These are phyloP conservation scores for Glycine latifolia DNA, from an alignment of 306 rosid genomes.

Conservation along the genomic window DNA sequence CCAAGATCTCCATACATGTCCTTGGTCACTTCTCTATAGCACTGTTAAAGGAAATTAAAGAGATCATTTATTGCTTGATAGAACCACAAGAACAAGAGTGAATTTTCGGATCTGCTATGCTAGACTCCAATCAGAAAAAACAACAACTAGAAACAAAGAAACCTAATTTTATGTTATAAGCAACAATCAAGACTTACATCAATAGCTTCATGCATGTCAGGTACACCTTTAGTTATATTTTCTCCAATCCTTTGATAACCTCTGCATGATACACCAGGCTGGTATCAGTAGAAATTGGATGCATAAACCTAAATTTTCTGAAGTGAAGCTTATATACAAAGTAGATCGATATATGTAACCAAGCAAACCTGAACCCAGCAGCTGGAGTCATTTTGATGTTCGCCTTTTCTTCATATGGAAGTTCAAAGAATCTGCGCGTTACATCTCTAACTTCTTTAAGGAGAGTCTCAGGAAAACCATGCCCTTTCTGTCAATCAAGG, in stretches of 20 bases:
- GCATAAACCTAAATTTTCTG: slow-evolving; percentile 7
- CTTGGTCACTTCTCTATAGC: slow-evolving; percentile 78
- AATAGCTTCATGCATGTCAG: slow-evolving; percentile 94
- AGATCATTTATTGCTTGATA: not conserved
- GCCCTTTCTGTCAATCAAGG: slow-evolving; percentile 72
- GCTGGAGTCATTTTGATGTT: slow-evolving; percentile 76
- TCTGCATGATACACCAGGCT: slow-evolving; percentile 57
- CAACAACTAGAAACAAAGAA: slow-evolving; percentile 30
- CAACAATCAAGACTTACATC: slow-evolving; percentile 65
- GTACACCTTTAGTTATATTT: slow-evolving; percentile 80
- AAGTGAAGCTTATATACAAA: slow-evolving; percentile 32
- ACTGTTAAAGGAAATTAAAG: slow-evolving; percentile 56
- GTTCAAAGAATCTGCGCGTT: slow-evolving; percentile 70
- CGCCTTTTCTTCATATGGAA: slow-evolving; percentile 82
- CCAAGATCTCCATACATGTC: slow-evolving; percentile 91
- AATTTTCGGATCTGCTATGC: slow-evolving; percentile 32
- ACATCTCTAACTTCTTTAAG: slow-evolving; percentile 64
- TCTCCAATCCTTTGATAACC: slow-evolving; percentile 87
- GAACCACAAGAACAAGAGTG: slow-evolving; percentile 10
- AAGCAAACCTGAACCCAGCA: slow-evolving; percentile 75
- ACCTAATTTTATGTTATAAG: slow-evolving; percentile 18
- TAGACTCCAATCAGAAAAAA: slow-evolving; percentile 27
- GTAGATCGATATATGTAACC: slow-evolving; percentile 8
- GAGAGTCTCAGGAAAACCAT: slow-evolving; percentile 73
- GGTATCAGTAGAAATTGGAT: slow-evolving; percentile 38